Base-by-base conservation (phyloP, 2,329 filamentous ascomycete genomes). In the Botryotinia convoluta region DNA sequence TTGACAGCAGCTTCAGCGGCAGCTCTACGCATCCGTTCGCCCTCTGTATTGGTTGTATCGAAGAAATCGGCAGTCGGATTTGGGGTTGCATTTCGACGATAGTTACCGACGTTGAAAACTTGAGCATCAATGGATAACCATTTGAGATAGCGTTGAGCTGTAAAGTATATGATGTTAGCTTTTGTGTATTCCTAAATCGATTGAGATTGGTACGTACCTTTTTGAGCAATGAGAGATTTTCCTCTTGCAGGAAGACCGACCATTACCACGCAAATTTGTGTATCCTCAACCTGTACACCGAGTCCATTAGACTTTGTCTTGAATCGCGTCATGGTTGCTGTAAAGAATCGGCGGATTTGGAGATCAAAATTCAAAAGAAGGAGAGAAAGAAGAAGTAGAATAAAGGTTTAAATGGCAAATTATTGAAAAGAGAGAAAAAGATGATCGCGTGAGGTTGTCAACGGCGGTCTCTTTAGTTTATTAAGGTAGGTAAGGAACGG, bases 231-330 rank as follows among this genome's bases (percentile, higher is more conserved):
- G 83, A 97, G 90, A 85, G 94, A 97, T 88, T 99, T 99, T 81
- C 96, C 96, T 78, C 96, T 88, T 75, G 96, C 96, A 72, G 96
- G 96, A 81, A 99, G 87, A 77, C 96, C 96, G 74, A 99, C 96
- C 96, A 99, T 98, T 79, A 99, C 94, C 77, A 99, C 95, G 83
- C 95, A 98, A 85, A 99, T 97, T 83, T 93, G 93, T 75, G 93
- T 95, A 83, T 98, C 94, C 86, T 98, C 95, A 79, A 93, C 93
- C 93, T 97, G 92, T 77, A 95, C 88, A 80, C 91, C 92, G 79
- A 89, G 85, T 77, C 92, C 90, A 82, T 91, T 91, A 86, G 86
- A 78, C 73, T 76, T 80, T 67, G 73, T 78, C 71, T 70, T 76
- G n/a, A 77, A 76, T 59, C 76, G 75, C 59, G 76, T 74, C 69